Conservation (phyloP, 768 basidiomycete species). For the Tulasnella sp. region DNA sequence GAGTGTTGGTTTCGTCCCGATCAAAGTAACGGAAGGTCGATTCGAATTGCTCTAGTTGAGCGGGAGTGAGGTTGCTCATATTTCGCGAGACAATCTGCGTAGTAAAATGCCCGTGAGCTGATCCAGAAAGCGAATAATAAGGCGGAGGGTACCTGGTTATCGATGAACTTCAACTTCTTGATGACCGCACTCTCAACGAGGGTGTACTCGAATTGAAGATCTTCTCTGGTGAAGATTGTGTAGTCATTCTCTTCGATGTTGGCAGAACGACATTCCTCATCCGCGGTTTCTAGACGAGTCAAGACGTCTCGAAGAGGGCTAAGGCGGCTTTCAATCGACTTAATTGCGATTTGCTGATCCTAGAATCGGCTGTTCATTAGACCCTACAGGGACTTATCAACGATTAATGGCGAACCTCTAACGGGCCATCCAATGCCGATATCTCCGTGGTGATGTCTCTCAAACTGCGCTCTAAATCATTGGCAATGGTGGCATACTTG, state of each 20-base stretch:
- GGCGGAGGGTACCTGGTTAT: constrained; percentile 67
- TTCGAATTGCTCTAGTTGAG: constrained; percentile 93
- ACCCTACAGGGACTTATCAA: background rate
- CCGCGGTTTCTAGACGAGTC: constrained; percentile 47
- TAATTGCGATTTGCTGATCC: constrained; percentile 67
- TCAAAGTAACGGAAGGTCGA: constrained; percentile 97
- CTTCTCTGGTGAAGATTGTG: constrained; percentile 81
- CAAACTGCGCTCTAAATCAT: constrained; percentile 63
- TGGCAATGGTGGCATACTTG: constrained; percentile 68
- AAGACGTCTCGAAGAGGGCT: constrained; percentile 48
- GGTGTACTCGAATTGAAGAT: constrained; percentile 83
- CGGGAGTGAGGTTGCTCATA: constrained; percentile 90
- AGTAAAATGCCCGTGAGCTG: background rate
- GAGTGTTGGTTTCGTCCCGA: constrained; percentile 82
- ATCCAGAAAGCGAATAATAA: background rate
- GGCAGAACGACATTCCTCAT: constrained; percentile 70
- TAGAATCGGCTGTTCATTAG: constrained; percentile 29
- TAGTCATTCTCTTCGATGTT: constrained; percentile 98
- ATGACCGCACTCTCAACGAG: constrained; percentile 69
- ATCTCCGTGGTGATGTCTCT: constrained; percentile 61
- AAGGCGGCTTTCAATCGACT: constrained; percentile 57
- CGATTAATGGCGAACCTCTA: constrained; percentile 46
- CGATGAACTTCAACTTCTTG: constrained; percentile 92
- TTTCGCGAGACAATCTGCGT: constrained; percentile 83
- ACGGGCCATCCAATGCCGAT: constrained; percentile 62